phyloP scores from a whole-genome alignment of 192 early-diverging fungal genomes.

The Umbelopsis sp. region DNA sequence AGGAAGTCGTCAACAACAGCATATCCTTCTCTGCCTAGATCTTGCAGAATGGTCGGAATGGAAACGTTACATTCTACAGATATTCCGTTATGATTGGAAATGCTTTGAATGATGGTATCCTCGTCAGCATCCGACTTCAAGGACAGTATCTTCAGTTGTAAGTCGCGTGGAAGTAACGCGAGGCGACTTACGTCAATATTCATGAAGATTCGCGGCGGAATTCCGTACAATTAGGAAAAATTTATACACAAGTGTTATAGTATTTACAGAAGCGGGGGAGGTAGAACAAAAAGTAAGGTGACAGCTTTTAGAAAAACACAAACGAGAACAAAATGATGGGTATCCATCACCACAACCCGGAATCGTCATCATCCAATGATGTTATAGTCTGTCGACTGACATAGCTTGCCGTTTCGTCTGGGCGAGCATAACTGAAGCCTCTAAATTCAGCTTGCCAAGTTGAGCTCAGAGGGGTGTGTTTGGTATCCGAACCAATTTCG shows the following conservation, averaged over 20 bases:
- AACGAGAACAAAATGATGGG: not conserved
- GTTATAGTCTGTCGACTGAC: constrained; percentile 4
- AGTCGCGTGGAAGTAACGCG: not conserved
- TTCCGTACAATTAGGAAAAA: not conserved
- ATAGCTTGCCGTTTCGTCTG: constrained; percentile 9
- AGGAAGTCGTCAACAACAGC: not conserved
- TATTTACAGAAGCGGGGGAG: not conserved
- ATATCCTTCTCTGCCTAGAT: not conserved
- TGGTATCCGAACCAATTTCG: constrained; percentile 49
- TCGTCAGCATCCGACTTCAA: not conserved
- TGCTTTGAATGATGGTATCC: not conserved
- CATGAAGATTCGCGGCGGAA: not conserved
- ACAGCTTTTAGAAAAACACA: not conserved
- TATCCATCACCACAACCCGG: not conserved
- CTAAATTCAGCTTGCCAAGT: constrained; percentile 31
- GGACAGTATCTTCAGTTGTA: not conserved
- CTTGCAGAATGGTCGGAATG: not conserved
- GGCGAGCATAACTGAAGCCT: constrained; percentile 28
- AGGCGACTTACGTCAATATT: not conserved
- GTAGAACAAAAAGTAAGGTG: not conserved
- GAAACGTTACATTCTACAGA: not conserved
- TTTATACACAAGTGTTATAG: not conserved
- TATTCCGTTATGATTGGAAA: too few relatives aligned
- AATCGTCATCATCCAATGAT: not conserved
- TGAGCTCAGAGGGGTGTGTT: constrained; percentile 35